Evolutionary conservation across 495 filamentous ascomycete species (phyloP).

Genomic region (Cercophora sp.): DNA sequence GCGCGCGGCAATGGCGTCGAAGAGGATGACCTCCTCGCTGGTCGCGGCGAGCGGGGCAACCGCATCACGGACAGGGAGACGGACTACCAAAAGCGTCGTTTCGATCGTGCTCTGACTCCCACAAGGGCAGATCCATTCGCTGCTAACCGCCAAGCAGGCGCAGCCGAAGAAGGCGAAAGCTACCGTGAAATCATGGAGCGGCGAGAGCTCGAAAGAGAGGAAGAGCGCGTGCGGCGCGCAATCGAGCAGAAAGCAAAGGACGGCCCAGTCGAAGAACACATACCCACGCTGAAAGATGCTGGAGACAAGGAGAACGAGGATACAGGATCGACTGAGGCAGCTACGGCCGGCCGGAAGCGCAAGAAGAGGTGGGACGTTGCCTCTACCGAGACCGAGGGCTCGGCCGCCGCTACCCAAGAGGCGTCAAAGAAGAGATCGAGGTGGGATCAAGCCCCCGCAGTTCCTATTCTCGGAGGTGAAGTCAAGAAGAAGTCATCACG

Average conservation of each 20-base stretch:
- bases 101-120: slow-evolving; percentile 81
- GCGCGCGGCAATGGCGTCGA: slow-evolving; percentile 77
- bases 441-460: slow-evolving; percentile 83
- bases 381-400: slow-evolving; percentile 45
- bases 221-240: slow-evolving; percentile 77
- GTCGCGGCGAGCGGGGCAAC: slow-evolving; percentile 76
- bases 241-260: slow-evolving; percentile 66
- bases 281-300: slow-evolving; percentile 65
- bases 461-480: slow-evolving; percentile 50
- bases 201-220: slow-evolving; percentile 88
- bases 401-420: slow-evolving; percentile 48
- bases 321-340: slow-evolving; percentile 62
- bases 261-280: slow-evolving; percentile 54
- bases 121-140: slow-evolving; percentile 88
- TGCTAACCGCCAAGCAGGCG: slow-evolving; percentile 64
- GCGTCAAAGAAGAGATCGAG: slow-evolving; percentile 69
- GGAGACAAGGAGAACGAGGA: slow-evolving; percentile 70
- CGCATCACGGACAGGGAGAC: slow-evolving; percentile 90
- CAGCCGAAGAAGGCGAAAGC: slow-evolving; percentile 58
- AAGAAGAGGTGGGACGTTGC: slow-evolving; percentile 93
- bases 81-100: slow-evolving; percentile 94
- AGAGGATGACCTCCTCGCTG: slow-evolving; percentile 86
- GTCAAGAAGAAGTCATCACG: slow-evolving; percentile 67
- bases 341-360: slow-evolving; percentile 63
- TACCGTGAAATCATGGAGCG: slow-evolving; percentile 91